Base-by-base conservation (phyloP, 2,329 filamentous ascomycete genomes). In the Scedosporium dehoogii region DNA sequence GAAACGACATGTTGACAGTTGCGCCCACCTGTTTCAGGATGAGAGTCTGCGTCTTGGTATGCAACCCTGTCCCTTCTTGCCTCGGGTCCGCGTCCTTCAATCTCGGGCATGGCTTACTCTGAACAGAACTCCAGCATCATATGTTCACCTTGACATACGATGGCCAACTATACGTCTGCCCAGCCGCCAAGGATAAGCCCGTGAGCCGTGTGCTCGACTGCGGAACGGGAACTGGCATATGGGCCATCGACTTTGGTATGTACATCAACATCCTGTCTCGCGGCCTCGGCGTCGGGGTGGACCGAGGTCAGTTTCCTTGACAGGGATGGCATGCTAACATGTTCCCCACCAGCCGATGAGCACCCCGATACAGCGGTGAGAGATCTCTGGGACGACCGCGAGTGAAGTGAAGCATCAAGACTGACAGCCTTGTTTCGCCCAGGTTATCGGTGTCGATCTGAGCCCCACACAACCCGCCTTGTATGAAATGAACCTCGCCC, bases 391-490 rank as follows among this genome's bases (percentile, higher is more conserved):
- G 33, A 6, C 33, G 33, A 6, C 33, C 33, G 9, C 6, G 33
- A 38, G 33, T 12, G 10, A 38, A 38, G 10, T 38, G 6, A 12
- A 12, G 33, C 33, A 38, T 38, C 33, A 38, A 38, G 6, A 38
- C 25, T 48, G 10, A 25, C n/a, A 33, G 10, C 4, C 6, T 1
- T 6, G 18, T 48, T 18, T 25, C 21, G 65, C 44, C 1, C 6
- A 72, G 67, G 67, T 77, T 25, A 67, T 75, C 3, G 76, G 76
- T 2, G 72, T 76, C 4, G 76, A 78, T 64, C 67, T 78, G 16
- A 76, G 74, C 27, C 76, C 76, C 0, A 78, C 77, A 2, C 75
- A 78, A 33, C 74, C 75, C 0, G 62, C 60, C 0, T 73, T 73
- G 72, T 74, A 64, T 7, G 70, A 61, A 27, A 27, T 21, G 23